Evolutionary conservation across 495 filamentous ascomycete genomes (phyloP), one percentile per base, ranked within the genome.

Genomic region (Annulohypoxylon nitens): DNA sequence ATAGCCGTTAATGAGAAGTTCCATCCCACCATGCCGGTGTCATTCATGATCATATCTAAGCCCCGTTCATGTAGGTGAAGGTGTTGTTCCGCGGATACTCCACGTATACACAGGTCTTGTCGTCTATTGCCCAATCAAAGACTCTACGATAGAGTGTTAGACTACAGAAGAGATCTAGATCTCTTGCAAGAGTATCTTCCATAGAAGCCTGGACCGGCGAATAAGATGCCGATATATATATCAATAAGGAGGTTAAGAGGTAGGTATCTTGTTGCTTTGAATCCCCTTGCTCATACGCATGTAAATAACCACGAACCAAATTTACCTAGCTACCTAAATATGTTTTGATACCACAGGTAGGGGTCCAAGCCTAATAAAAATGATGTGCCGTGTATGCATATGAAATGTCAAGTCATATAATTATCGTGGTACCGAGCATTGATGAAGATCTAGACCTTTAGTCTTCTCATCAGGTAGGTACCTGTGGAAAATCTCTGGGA

Each of bases 201-300:
- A n/a, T 57, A 65, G 9, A 34, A 16, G 20, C 58, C 51, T 45
- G 43, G 63, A 57, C 23, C 53, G 25, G 51, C 11, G n/a, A 47
- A 30, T 9, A 3, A 39, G 36, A 25, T 47, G 37, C 37, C 36
- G 11, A 16, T 16, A 33, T 14, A 4, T 53, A 20, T 20, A 12
- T 47, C 12, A 30, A 30, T 30, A 6, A 50, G 16, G 18, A 26
- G 33, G 7, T 39, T 39, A 53, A 23, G 20, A 23, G 9, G 47
- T 64, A 64, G n/a, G 4, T 14, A 25, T 3, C 20, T 55, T 18
- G 50, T 55, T 30, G 30, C 39, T 20, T 20, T 57, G n/a, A 23
- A 33, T 33, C 48, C 14, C 48, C 10, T 14, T 36, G 5, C 53
- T 11, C 33, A 3, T 6, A 57, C 8, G 61, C 26, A 37, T 51